Base-by-base conservation (phyloP, 2,329 filamentous ascomycete species). In the Neoscytalidium dimidiatum region DNA sequence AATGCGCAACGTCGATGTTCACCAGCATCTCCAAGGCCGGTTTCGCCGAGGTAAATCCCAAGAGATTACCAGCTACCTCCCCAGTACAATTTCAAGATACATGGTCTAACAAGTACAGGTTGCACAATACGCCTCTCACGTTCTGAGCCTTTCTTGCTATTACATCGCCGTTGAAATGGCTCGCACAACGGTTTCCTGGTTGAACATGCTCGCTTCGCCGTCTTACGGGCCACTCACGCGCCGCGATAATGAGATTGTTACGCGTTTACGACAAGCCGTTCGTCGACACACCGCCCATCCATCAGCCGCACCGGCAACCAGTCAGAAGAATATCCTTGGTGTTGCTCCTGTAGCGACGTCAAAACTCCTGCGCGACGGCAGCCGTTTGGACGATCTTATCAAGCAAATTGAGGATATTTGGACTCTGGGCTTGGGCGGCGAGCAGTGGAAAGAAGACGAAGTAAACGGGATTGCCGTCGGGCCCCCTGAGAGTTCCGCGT, bases 1-100 rank as follows among this genome's bases (percentile, higher is more conserved):
- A 53, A 9, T 43, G 38, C 7, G 31, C 63, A 4, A 51, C 56
- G 3, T 33, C 56, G 13, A 43, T 52, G 21, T 65, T 60, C 21
- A 51, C 35, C 2, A 60, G 53, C 53, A 52, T 65, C 7, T 60
- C 53, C 26, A 65, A 65, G 19, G n/a, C 29, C 21, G 63, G 63
- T 2, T 65, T 60, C 14, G 31, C 31, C 7, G 63, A 65, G 52
- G 63, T 64, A 31, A 31, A 29, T 23, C 28, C 7, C 53, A 21
- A 29, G 9, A 19, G 26, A 19, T 6, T 31, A 3, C 43, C 21
- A 6, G 23, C 14, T n/a, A 21, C 28, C 5, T 11, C 33, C 31
- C n/a, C 1, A 9, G 14, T 17, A 28, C 2, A n/a, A 31, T 29
- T 23, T n/a, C 5, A 6, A 17, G 13, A 31, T 19, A 31, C 13